Percentiles rank a stretch among this genome's conserved stretches.
These are phyloP conservation scores for Tricholoma saponaceum DNA, from an alignment of 768 basidiomycete genomes.

Conservation along the genomic window DNA sequence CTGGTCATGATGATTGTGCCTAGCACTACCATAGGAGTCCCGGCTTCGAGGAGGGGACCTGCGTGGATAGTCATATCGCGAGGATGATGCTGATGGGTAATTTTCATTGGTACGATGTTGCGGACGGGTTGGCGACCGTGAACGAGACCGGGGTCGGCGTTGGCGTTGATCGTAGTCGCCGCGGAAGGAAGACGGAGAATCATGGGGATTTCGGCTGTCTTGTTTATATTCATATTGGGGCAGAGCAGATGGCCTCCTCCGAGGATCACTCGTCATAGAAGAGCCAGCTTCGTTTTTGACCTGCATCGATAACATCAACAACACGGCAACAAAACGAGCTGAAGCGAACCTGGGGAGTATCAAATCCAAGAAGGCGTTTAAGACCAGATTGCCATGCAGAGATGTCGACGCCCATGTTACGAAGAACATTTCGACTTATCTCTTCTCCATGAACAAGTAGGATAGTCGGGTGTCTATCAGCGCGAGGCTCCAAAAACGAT, in stretches of 20 bases:
- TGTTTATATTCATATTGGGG: not conserved
- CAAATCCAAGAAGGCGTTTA: constrained; percentile 23
- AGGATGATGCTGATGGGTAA: not conserved
- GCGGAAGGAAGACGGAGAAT: not conserved
- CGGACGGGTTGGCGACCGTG: constrained; percentile 16
- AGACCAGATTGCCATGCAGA: constrained; percentile 39
- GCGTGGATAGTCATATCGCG: constrained; percentile 1
- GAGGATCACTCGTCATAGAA: not conserved
- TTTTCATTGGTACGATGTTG: not conserved
- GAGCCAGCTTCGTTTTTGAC: constrained; percentile 4
- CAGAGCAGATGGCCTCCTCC: not conserved
- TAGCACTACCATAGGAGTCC: not conserved
- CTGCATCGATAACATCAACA: not conserved
- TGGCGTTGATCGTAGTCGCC: constrained; percentile 6
- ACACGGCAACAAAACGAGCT: not conserved
- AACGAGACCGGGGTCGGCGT: constrained; percentile 15
- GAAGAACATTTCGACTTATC: constrained; percentile 34
- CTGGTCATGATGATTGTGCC: not conserved
- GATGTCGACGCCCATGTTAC: constrained; percentile 37
- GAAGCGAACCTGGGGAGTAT: constrained; percentile 3
- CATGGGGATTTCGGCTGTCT: not conserved
- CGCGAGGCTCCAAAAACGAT: constrained; percentile 12
- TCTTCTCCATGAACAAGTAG: constrained; percentile 44
- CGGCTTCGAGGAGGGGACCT: not conserved
- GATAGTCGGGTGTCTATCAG: constrained; percentile 28